phyloP scores from a whole-genome alignment of 1,284 basidiomycete genomes.

The Trichosporon asahii region DNA sequence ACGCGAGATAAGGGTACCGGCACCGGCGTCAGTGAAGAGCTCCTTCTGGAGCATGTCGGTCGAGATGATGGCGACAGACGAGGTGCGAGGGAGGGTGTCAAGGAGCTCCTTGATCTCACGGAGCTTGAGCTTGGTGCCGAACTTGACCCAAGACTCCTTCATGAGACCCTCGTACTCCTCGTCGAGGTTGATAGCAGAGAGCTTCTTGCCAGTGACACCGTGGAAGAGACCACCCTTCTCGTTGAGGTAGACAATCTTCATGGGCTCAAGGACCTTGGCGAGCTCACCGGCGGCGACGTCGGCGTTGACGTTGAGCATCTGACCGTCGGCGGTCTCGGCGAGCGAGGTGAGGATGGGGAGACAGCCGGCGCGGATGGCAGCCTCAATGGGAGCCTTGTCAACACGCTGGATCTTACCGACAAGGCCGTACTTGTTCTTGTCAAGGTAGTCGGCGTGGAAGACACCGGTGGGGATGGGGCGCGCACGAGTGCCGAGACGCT shows the following conservation, averaged over 20 bases:
- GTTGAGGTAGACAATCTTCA: conserved; percentile 98
- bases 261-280: conserved; percentile 91
- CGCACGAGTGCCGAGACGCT: conserved; percentile 86
- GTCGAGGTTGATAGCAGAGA: conserved; percentile 95
- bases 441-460: conserved; percentile 90
- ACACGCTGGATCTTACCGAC: conserved; percentile 89
- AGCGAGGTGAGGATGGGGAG: conserved; percentile 88
- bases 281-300: conserved; percentile 95
- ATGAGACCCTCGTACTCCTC: conserved; percentile 97
- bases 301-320: conserved; percentile 94
- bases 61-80: conserved; percentile 97
- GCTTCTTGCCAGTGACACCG: conserved; percentile 89
- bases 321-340: conserved; percentile 84
- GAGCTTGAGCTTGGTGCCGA: conserved; percentile 97
- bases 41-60: conserved; percentile 88
- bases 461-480: conserved; percentile 94
- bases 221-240: conserved; percentile 99
- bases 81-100: conserved; percentile 95
- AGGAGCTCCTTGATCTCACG: conserved; percentile 99
- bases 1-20: conserved; percentile 93
- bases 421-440: conserved; percentile 88
- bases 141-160: conserved; percentile 99
- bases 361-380: conserved; percentile 87
- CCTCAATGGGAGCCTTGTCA: conserved; percentile 89
- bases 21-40: conserved; percentile 96